phyloP scores from a whole-genome alignment of 2,329 filamentous ascomycete genomes.

The Arthrinium phaeospermum region DNA sequence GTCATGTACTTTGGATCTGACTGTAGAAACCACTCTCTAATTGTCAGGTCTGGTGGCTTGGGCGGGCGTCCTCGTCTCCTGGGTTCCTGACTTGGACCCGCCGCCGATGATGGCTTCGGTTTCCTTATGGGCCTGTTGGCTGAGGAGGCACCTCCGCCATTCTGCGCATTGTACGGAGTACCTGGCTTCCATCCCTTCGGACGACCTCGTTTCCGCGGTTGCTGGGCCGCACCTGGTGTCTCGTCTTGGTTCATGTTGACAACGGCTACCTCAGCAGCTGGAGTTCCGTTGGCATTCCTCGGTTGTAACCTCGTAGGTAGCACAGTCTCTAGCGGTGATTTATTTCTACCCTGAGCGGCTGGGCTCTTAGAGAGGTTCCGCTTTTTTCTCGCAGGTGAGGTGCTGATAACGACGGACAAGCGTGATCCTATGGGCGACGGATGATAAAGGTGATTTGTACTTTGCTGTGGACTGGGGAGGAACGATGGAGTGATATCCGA shows the following conservation, averaged over 20 bases:
- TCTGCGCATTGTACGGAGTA: conserved; percentile 36
- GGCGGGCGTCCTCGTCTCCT: conserved; percentile 47
- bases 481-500: conserved; percentile 4
- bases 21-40: conserved; percentile 48
- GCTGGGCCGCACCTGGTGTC: conserved; percentile 24
- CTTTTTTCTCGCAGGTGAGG: conserved; percentile 24
- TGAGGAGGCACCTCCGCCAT: conserved; percentile 32
- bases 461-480: conserved; percentile 17
- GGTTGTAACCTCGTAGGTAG: neutral
- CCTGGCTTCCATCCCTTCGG: conserved; percentile 54
- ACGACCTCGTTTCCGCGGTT: conserved; percentile 47
- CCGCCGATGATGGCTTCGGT: conserved; percentile 30
- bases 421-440: conserved; percentile 22
- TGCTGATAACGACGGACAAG: conserved; percentile 36
- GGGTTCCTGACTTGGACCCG: conserved; percentile 21
- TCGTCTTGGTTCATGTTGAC: conserved; percentile 22
- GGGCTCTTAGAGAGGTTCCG: neutral
- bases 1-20: conserved; percentile 52
- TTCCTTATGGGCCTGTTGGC: conserved; percentile 22
- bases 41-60: conserved; percentile 44
- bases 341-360: conserved; percentile 16
- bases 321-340: neutral
- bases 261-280: neutral
- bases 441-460: conserved; percentile 11
- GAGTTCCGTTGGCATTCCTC: neutral